These are phyloP conservation scores for Sedum album DNA, from an alignment of 164 flowering plant genomes.

Conservation along the genomic window DNA sequence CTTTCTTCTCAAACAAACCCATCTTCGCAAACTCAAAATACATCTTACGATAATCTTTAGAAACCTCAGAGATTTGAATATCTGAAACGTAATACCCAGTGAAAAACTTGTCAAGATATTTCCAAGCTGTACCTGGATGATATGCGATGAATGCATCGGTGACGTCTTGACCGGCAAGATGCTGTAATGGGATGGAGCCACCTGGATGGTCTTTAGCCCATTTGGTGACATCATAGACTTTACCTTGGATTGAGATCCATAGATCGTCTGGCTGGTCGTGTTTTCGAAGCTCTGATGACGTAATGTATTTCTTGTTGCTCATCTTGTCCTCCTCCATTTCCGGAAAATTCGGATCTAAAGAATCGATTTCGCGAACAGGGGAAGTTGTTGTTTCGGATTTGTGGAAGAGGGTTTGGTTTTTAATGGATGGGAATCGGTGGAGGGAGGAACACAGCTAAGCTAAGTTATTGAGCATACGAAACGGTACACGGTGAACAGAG, in stretches of 20 bases:
- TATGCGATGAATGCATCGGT: constrained; percentile 76
- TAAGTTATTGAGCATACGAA: too few relatives aligned
- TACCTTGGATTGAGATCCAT: constrained; percentile 90
- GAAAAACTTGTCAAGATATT: constrained; percentile 42
- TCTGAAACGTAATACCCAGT: constrained; percentile 49
- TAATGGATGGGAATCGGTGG: too few relatives aligned
- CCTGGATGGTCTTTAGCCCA: constrained; percentile 79
- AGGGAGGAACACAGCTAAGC: too few relatives aligned
- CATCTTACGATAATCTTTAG: constrained; percentile 58
- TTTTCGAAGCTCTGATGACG: constrained; percentile 39
- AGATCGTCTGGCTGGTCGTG: constrained; percentile 62
- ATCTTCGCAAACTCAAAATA: constrained; percentile 35
- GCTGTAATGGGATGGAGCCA: constrained; percentile 51
- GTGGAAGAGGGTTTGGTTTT: too few relatives aligned
- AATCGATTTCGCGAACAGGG: too few relatives aligned
- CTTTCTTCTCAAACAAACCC: constrained; percentile 73
- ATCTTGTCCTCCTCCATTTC: constrained; percentile 16
- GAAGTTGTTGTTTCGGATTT: too few relatives aligned
- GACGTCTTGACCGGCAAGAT: constrained; percentile 65
- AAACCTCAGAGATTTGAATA: constrained; percentile 49
- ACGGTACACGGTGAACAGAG: too few relatives aligned
- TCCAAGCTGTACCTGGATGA: constrained; percentile 77
- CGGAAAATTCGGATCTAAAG: not conserved
- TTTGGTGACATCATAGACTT: constrained; percentile 61
- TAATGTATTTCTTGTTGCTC: constrained; percentile 35